A percentile compares a stretch with the other conserved stretches of the same genome.
These are phyloP conservation scores for Starmerella davenportii DNA, from an alignment of 805 yeast genomes.

Conservation along the genomic window DNA sequence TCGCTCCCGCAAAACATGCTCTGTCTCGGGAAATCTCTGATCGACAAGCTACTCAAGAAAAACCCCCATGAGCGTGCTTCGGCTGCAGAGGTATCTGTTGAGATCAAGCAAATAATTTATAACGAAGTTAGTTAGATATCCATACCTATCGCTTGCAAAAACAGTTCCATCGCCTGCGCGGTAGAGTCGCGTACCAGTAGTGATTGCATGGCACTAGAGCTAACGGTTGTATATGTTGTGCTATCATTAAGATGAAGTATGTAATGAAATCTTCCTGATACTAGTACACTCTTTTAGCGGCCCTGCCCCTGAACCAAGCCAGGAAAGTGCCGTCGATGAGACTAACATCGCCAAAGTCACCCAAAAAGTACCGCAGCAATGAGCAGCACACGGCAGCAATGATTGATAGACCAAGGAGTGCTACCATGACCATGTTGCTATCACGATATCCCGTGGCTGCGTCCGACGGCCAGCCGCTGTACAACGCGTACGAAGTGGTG, in stretches of 20 bases:
- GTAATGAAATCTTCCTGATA: no score
- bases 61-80: slow-evolving; percentile 6
- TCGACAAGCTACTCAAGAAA: slow-evolving; percentile 2
- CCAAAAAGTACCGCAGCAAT: slow-evolving; percentile 21
- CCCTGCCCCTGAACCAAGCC: slow-evolving; percentile 9
- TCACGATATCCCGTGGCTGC: slow-evolving; percentile 38
- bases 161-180: no score
- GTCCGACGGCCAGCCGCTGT: slow-evolving; percentile 77
- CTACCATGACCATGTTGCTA: slow-evolving; percentile 70
- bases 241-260: no score
- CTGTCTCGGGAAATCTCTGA: slow-evolving; percentile 5
- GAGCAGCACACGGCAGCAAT: slow-evolving; percentile 28
- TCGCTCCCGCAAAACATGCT: slow-evolving; percentile 27
- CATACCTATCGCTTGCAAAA: no score
- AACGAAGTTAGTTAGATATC: background rate
- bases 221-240: no score
- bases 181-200: no score
- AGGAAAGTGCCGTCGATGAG: slow-evolving; percentile 14
- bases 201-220: no score
- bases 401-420: slow-evolving; percentile 59
- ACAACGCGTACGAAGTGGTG: slow-evolving; percentile 68
- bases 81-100: slow-evolving; percentile 1
- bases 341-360: slow-evolving; percentile 20
- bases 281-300: background rate
- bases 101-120: background rate